Evolutionary conservation across 371 early-diverging fungal genomes (phyloP), one percentile per base, ranked within the genome.

Genomic region (Syncephalastrum monosporum): DNA sequence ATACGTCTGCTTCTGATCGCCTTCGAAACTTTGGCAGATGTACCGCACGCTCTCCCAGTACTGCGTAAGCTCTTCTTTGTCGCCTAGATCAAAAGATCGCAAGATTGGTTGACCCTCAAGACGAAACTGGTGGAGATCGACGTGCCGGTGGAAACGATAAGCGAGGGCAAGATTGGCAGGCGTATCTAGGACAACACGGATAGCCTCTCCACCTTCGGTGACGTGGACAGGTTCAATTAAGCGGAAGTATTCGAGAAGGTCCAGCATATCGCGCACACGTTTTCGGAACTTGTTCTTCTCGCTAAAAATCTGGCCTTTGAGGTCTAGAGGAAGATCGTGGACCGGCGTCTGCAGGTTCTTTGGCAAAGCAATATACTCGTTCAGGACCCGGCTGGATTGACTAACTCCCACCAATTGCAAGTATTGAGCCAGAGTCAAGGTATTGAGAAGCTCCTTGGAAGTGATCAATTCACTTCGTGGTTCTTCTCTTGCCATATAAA

Each of bases 21-120:
- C 21, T 38, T 56, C 49, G 33, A 23, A 23, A 16, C 53, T 52
- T 15, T 59, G 56, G 21, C 68, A 70, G 1, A 68, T 21, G 33
- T 61, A 77, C 44, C 68, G 64, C 15, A 81, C 52, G 24, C 67
- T 71, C 55, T 63, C 60, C 81, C 81, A 81, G 48, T 66, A 81
- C 8, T 56, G 44, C 16, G 46, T 5, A 4, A 72, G 42, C 45
- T 75, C 71, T 8, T 58, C 47, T 1, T 43, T 14, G 17, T 50
- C 56, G 7, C 55, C 42, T 4, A 76, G 16, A 10, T 23, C 16
- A 45, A 66, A 64, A 7, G 60, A 64, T 15, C 59, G 54, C 1
- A 71, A 7, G 8, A 66, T 7, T 8, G 66, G 64, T 2, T 19
- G 13, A 1, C 49, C 61, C 0, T 6, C 5, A 15, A 16, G 47